Base-by-base conservation (phyloP, 2,329 filamentous ascomycete species). In the Pseudogymnoascus sp. region DNA sequence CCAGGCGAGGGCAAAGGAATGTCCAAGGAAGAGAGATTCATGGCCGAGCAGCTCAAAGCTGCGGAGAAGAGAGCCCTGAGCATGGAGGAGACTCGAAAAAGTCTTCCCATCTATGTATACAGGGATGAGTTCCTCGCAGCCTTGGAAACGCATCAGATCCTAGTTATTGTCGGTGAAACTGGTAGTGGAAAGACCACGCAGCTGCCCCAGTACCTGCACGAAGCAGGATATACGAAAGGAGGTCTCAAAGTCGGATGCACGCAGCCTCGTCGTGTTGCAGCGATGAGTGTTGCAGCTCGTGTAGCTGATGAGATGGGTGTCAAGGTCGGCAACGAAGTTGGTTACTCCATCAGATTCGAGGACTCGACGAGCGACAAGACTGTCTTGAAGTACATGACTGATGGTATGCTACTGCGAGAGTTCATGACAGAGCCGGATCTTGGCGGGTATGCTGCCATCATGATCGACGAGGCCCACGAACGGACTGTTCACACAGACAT, bases 381-480 rank as follows among this genome's bases (percentile, higher is more conserved):
- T 0, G 79, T 93, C 6, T 76, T 99, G 60, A 95, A 96, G 74
- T 97, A 96, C 74, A 93, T 96, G 89, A 99, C 94, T 0, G 94
- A 99, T 70, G 94, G 94, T 71, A 96, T 97, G 88, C 78, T 97
- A 38, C 78, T 97, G 30, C 82, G 91, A 70, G 91, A 96, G 71
- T 89, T 97, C 65, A 84, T 97, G 76, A 93, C 90, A 0, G 91
- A 96, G 69, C 92, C 93, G 0, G 86, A 93, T 66, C 77, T 97
- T 5, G 82, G 85, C 1, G 85, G 85, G 14, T 97, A 97, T 68
- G 89, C 90, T 4, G 90, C 87, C 11, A 76, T 99, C 64, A 97
- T 99, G 87, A 93, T 99, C 61, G 94, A 99, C 71, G 94, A 99
- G 73, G 94, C 94, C 0, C 94, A 99, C 81, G 94, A 99, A 72